Evolutionary conservation across 208 protist genomes (phyloP).

Genomic region (Phytomonas sp.): DNA sequence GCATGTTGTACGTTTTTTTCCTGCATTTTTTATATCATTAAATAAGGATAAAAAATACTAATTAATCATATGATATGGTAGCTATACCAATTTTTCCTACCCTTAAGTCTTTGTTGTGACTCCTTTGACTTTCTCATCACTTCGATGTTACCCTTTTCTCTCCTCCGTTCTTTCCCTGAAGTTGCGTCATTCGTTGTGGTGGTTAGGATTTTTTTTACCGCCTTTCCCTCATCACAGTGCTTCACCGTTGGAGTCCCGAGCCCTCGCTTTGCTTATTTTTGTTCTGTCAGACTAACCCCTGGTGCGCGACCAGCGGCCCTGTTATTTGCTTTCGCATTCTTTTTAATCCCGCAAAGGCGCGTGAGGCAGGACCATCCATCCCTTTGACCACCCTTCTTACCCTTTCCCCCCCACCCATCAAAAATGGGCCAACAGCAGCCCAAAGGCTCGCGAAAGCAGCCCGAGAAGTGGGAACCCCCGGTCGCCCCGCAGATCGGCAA

Average conservation of each 20-base stretch:
- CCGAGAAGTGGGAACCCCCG: constrained; percentile 93
- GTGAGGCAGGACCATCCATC: too few relatives aligned
- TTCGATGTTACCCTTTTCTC: too few relatives aligned
- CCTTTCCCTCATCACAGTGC: background rate
- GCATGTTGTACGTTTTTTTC: constrained; percentile 6
- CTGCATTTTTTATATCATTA: constrained; percentile 6
- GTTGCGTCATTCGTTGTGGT: background rate
- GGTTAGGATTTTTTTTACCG: background rate
- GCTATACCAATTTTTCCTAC: too few relatives aligned
- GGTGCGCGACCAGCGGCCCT: too few relatives aligned
- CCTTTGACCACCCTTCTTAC: background rate
- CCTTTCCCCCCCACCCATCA: constrained; percentile 3
- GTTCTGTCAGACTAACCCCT: too few relatives aligned
- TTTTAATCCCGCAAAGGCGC: background rate
- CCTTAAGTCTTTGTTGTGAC: too few relatives aligned
- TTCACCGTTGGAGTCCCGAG: background rate
- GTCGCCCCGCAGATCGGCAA: constrained; percentile 91
- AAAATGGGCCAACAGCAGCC: constrained; percentile 64
- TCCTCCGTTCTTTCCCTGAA: constrained; percentile 5
- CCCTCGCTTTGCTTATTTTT: background rate
- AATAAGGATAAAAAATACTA: background rate
- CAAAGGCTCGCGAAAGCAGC: constrained; percentile 34
- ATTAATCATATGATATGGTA: too few relatives aligned
- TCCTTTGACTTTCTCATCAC: too few relatives aligned
- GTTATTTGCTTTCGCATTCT: background rate